Conservation (phyloP, 768 basidiomycete genomes). For the Kwoniella sp. region DNA sequence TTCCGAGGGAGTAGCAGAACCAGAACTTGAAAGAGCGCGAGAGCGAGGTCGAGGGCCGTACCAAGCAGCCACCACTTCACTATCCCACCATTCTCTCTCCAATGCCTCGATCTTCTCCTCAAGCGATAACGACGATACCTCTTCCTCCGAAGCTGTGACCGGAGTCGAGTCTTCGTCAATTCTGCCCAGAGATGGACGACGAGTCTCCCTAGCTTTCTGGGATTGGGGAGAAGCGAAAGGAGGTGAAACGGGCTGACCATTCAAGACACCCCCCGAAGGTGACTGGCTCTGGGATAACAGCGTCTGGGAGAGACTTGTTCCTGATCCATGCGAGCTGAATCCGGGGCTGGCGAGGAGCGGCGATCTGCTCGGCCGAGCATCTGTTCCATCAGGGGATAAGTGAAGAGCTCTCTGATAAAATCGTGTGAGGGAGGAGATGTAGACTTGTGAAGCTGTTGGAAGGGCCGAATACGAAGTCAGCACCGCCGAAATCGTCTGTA, state of each 20-base stretch:
- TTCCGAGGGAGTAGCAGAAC: no score
- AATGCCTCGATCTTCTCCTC: conserved; percentile 25
- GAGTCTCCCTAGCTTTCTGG: background rate
- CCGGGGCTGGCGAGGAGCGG: background rate
- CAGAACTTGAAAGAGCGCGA: no score
- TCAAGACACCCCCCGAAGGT: background rate
- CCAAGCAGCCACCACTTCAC: conserved; percentile 41
- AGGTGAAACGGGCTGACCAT: background rate
- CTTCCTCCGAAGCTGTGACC: background rate
- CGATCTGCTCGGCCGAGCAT: no score
- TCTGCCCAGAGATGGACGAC: background rate
- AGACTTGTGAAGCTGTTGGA: background rate
- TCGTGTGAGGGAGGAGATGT: background rate
- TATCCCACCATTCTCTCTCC: conserved; percentile 42
- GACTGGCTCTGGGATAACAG: background rate
- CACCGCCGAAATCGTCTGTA: conserved; percentile 2
- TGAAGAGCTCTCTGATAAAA: background rate
- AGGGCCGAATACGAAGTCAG: background rate
- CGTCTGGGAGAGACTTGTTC: background rate
- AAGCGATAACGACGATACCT: background rate
- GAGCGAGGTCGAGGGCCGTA: conserved; percentile 40
- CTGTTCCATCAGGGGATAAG: background rate
- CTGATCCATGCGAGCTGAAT: background rate
- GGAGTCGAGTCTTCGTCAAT: conserved; percentile 1
- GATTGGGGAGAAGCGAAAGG: background rate